Base-by-base conservation (phyloP, 164 flowering plant genomes). In the Houttuynia cordata region DNA sequence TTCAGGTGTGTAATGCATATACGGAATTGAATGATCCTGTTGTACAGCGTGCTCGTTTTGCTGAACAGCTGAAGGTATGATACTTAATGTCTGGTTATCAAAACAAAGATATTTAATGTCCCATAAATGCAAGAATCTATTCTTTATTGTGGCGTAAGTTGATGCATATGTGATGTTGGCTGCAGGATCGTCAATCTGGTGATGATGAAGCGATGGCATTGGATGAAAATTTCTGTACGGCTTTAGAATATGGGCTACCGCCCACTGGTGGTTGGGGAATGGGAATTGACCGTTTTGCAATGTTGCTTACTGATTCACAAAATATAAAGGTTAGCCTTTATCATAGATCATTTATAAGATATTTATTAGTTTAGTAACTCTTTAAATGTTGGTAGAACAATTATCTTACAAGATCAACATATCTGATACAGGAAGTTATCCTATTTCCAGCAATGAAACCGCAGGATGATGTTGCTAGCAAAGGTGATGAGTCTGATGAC, bases 201-300 rank as follows among this genome's bases (percentile, higher is more conserved):
- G 99, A 93, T 74, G 97, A 93, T 73, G 99, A 93, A 68, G 97
- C 99, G 40, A 90, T 93, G 97, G 95, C 86, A 39, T 70, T 93
- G 64, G 98, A 93, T 70, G 98, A 93, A 72, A 79, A 86, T 41
- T 93, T 88, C 65, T 86, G 92, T 64, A 88, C 79, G 0, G 91
- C 99, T 68, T 76, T 93, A 59, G 97, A 93, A 58, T 88, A 88
- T 71, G 99, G 99, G 0, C 71, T 93, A 63, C 96, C 99, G 39
- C 99, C 99, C 37, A 90, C 99, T 53, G 97, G 79, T 65, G 99
- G 99, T 22, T 90, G 97, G 99, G 99, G 99, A 53, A 57, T 93
- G 78, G 99, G 97, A n/a, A 78, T 93, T 64, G 99, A 93, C 71
- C 78, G 99, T 50, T 71, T 93, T 15, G 57, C 92, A 12, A 93